These are phyloP conservation scores for Psilocybe mexicana DNA, from an alignment of 1,284 basidiomycete species.

Conservation along the genomic window DNA sequence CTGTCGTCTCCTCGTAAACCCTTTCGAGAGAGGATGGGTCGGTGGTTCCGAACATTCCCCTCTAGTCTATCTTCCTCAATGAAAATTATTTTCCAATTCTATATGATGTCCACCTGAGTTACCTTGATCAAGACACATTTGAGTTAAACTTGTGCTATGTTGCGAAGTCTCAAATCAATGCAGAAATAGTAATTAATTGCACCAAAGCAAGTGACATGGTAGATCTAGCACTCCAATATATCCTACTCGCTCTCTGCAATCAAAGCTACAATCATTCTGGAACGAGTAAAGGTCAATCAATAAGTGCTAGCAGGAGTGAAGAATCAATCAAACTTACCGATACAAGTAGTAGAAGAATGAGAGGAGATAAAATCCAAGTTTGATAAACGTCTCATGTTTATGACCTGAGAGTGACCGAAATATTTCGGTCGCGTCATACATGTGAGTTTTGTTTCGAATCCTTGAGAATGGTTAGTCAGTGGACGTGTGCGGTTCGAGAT, in stretches of 20 bases:
- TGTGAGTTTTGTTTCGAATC: conserved; percentile 92
- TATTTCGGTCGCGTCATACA: conserved; percentile 99
- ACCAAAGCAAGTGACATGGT: conserved; percentile 17
- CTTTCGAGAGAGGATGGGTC: conserved; percentile 63
- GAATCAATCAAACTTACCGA: conserved; percentile 57
- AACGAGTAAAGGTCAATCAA: background rate
- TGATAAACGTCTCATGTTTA: conserved; percentile 97
- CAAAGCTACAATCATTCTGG: conserved; percentile 84
- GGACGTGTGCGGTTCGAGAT: conserved; percentile 16
- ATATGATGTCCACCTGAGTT: no score
- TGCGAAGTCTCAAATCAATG: background rate
- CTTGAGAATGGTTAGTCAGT: conserved; percentile 42
- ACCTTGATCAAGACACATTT: no score
- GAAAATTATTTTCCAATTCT: no score
- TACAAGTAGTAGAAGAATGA: conserved; percentile 98
- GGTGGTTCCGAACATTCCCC: conserved; percentile 70
- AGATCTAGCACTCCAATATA: conserved; percentile 2
- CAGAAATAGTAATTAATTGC: conserved; percentile 15
- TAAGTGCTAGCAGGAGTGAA: no score
- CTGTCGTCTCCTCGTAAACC: conserved; percentile 43
- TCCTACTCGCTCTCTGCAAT: conserved; percentile 75
- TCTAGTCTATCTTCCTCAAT: background rate
- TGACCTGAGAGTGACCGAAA: conserved; percentile 93
- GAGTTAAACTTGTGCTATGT: no score
- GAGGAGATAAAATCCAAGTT: conserved; percentile 92